phyloP scores from a whole-genome alignment of 1,284 basidiomycete species.

The Takashimella tepidaria region DNA sequence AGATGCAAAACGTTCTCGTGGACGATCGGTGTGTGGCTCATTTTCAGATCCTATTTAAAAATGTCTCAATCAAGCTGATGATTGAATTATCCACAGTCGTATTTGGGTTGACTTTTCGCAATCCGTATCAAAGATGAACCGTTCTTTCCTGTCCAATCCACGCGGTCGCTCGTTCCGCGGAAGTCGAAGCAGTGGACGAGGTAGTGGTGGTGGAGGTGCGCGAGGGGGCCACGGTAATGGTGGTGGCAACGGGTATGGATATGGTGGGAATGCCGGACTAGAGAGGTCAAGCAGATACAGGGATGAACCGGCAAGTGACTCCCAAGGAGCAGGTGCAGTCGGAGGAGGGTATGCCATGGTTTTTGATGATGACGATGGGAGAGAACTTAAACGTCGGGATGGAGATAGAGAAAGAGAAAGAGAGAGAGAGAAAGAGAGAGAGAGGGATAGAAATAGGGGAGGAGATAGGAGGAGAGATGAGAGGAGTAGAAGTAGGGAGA shows the following conservation, averaged over 20 bases:
- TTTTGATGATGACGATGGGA: conserved; percentile 12
- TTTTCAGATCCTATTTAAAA: neutral
- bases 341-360: conserved; percentile 19
- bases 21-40: conserved; percentile 63
- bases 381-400: conserved; percentile 1
- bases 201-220: conserved; percentile 16
- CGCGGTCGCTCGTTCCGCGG: conserved; percentile 24
- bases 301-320: conserved; percentile 4
- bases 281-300: conserved; percentile 4
- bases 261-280: conserved; percentile 7
- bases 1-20: conserved; percentile 99
- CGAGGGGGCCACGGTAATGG: conserved; percentile 14
- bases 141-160: conserved; percentile 40
- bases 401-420: conserved; percentile 2
- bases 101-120: conserved; percentile 99
- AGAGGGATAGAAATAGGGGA: conserved; percentile 9
- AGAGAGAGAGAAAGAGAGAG: conserved; percentile 21
- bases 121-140: conserved; percentile 65
- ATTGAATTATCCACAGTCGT: conserved; percentile 45
- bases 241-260: conserved; percentile 13
- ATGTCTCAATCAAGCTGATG: neutral
- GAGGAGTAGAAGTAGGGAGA: conserved; percentile 6
- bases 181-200: conserved; percentile 22
- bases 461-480: conserved; percentile 11
- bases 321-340: conserved; percentile 11